Percentiles rank a stretch among this genome's conserved stretches.
These are phyloP conservation scores for Leptomonas pyrrhocoris DNA, from an alignment of 208 protist species.

Conservation along the genomic window DNA sequence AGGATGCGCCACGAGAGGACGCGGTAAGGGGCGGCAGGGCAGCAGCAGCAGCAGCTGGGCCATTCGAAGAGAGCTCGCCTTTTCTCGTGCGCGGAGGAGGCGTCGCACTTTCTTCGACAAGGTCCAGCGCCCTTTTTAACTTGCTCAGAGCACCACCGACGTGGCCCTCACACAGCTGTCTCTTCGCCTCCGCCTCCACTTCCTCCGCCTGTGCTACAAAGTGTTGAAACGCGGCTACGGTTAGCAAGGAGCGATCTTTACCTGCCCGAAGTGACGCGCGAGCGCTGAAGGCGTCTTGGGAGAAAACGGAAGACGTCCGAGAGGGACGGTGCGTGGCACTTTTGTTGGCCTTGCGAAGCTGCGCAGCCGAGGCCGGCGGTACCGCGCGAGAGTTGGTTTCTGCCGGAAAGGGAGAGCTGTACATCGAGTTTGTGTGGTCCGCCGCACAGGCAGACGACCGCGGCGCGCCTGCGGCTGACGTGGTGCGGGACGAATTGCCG, in stretches of 20 bases:
- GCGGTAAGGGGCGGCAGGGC: not conserved
- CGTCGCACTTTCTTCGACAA: not conserved
- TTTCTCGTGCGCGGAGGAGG: not conserved
- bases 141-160: constrained; percentile 8
- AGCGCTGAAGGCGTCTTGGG: not conserved
- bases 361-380: not conserved
- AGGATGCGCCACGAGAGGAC: not conserved
- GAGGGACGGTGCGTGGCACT: not conserved
- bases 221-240: not conserved
- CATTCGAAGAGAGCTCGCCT: not conserved
- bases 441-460: not conserved
- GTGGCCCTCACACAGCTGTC: constrained; percentile 17
- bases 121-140: constrained; percentile 17
- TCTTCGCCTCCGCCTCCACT: not conserved
- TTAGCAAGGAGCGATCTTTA: not conserved
- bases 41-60: not conserved
- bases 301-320: not conserved
- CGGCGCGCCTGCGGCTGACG: not conserved
- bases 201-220: constrained; percentile 5
- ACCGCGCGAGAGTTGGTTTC: not conserved
- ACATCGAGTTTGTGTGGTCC: not conserved
- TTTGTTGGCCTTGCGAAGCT: not conserved
- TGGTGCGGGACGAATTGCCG: not conserved
- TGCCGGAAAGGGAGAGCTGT: not conserved
- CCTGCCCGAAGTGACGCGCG: not conserved